Base-by-base conservation (phyloP, 2,329 filamentous ascomycete species). In the Xylariomycetidae sp. region DNA sequence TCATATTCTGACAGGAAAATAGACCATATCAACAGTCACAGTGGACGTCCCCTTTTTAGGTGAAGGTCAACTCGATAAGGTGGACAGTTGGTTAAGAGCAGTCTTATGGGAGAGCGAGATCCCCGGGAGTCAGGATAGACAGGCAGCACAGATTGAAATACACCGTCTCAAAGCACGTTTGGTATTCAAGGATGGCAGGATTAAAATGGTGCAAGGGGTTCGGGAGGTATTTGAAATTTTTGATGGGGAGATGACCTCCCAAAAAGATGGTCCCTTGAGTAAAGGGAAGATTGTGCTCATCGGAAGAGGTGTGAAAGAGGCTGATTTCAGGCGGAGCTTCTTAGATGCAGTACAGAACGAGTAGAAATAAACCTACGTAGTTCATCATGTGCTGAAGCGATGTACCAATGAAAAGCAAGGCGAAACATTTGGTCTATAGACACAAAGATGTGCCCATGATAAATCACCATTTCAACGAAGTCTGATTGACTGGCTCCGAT, bases 201-300 rank as follows among this genome's bases (percentile, higher is more conserved):
- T 79, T 27, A 85, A 87, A 55, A 77, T 97, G 43, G 70, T 97
- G 6, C 92, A 98, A 58, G 92, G 89, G 2, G 92, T 98, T 1
- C 70, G 90, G 33, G 90, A 96, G 49, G 75, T 97, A 12, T 98
- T 97, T 58, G 92, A 98, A 51, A 84, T 97, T 16, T 76, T 87
- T 16, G 88, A 95, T 45, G 66, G 57, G 8, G 57, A 53, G 33
- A 40, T 38, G 16, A 42, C 29, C 14, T 23, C 33, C 5, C 40
- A 54, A 12, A 43, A 46, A 8, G 50, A 41, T 27, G 36, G 37
- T 10, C 40, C 53, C 16, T 19, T 30, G 9, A 44, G 46, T 16
- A 45, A 57, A 23, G 73, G 79, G 15, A 84, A 84, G 54, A 62
- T 84, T 30, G 73, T 84, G 8, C 49, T 84, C 28, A 83, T 84